A percentile compares a stretch with the other conserved stretches of the same genome.
Evolutionary conservation across 176 grass and related monocot genomes (phyloP).

Genomic region (Zizania latifolia): DNA sequence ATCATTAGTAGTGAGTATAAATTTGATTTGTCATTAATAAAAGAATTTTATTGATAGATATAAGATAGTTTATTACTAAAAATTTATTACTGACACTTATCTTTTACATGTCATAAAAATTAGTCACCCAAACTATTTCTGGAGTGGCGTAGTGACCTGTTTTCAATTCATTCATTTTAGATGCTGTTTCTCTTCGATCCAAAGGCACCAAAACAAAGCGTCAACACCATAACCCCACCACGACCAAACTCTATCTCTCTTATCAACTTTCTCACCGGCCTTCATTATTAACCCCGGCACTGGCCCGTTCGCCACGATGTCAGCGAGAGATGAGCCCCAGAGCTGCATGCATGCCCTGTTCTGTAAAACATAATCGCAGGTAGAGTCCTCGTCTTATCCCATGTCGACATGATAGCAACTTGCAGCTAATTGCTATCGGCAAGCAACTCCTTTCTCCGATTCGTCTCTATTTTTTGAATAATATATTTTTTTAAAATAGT

Average conservation of each 20-base stretch:
- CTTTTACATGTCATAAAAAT: too few species aligned
- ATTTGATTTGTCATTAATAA: too few species aligned
- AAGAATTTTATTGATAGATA: too few species aligned
- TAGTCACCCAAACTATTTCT: too few species aligned
- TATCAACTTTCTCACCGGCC: constrained; percentile 21
- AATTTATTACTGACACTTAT: too few species aligned
- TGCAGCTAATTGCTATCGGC: background rate
- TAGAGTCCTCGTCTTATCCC: background rate
- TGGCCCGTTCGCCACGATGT: background rate
- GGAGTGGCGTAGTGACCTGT: too few species aligned
- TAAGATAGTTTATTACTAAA: too few species aligned
- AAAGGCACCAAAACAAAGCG: background rate
- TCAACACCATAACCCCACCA: constrained; percentile 23
- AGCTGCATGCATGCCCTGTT: background rate
- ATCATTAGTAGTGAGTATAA: too few species aligned
- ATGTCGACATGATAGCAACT: constrained; percentile 33
- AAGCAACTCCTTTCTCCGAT: background rate
- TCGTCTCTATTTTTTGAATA: too few species aligned
- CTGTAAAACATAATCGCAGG: background rate
- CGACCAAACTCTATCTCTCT: constrained; percentile 14
- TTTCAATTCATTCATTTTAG: background rate
- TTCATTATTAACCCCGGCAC: constrained; percentile 2
- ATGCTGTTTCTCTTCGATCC: background rate
- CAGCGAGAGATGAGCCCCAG: background rate
- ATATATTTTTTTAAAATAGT: too few species aligned